phyloP scores from a whole-genome alignment of 1,139 yeast species.

The Williopsis jadinii region DNA sequence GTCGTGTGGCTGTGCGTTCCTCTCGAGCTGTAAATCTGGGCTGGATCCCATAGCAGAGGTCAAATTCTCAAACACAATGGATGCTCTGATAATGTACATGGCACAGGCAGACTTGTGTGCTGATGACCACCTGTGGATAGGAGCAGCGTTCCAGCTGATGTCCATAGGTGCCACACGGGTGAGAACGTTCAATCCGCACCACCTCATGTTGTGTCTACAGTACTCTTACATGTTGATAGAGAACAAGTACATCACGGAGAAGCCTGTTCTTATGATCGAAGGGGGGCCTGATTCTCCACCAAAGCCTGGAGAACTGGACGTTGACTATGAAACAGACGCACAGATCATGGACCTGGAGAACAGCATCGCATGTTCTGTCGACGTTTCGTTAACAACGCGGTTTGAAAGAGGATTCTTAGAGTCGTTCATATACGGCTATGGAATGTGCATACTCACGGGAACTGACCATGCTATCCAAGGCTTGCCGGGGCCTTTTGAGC shows the following conservation, averaged over 20 bases:
- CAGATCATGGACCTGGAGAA: slow-evolving; percentile 19
- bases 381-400: slow-evolving; percentile 1
- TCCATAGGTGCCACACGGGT: slow-evolving; percentile 30
- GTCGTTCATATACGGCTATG: slow-evolving; percentile 32
- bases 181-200: slow-evolving; percentile 24
- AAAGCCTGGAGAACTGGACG: slow-evolving; percentile 1
- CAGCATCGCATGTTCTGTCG: slow-evolving; percentile 3
- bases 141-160: slow-evolving; percentile 31
- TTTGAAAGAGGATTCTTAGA: slow-evolving; percentile 30
- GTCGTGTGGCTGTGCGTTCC: slow-evolving; percentile 34
- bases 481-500: slow-evolving; percentile 31
- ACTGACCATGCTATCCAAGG: slow-evolving; percentile 19
- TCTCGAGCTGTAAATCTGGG: slow-evolving; percentile 24
- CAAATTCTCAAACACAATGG: slow-evolving; percentile 9
- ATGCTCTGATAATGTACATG: slow-evolving; percentile 3
- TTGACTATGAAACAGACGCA: slow-evolving; percentile 10
- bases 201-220: slow-evolving; percentile 26
- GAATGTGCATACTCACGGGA: slow-evolving; percentile 26
- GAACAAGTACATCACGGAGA: slow-evolving; percentile 7
- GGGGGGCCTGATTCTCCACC: neutral
- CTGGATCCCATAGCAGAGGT: slow-evolving; percentile 7
- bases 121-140: slow-evolving; percentile 22
- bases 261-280: neutral
- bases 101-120: neutral
- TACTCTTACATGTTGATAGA: slow-evolving; percentile 24